Conservation (phyloP, 2,329 filamentous ascomycete genomes). For the Phialemonium atrogriseum region DNA sequence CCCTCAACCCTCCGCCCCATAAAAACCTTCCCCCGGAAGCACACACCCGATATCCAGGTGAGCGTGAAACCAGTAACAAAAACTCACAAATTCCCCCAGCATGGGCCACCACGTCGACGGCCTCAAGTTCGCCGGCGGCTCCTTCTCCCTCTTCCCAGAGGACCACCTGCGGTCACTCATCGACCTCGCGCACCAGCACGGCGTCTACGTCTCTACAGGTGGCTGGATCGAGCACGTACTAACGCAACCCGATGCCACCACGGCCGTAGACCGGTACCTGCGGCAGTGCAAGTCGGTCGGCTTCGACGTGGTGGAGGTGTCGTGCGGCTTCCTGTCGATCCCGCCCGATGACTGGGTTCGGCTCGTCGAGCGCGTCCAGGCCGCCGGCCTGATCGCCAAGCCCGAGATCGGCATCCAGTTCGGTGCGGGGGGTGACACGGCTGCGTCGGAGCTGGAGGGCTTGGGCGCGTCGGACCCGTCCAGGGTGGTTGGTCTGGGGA, state of each 20-base stretch:
- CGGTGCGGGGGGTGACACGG: constrained; percentile 45
- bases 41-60: background rate
- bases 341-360: constrained; percentile 45
- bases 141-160: constrained; percentile 42
- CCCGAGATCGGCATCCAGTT: constrained; percentile 50
- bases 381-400: constrained; percentile 40
- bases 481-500: constrained; percentile 39
- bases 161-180: constrained; percentile 34
- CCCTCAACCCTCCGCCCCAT: too few species aligned
- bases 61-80: background rate
- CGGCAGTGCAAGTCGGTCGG: constrained; percentile 41
- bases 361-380: constrained; percentile 35
- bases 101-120: constrained; percentile 47
- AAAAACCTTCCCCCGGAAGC: too few species aligned
- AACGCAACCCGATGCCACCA: constrained; percentile 32
- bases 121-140: constrained; percentile 45
- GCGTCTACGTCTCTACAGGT: constrained; percentile 45
- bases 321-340: constrained; percentile 43
- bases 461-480: constrained; percentile 39
- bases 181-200: constrained; percentile 38
- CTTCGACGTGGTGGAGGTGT: constrained; percentile 47
- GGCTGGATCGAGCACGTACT: constrained; percentile 47
- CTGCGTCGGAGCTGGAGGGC: constrained; percentile 33
- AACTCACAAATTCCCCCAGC: constrained; percentile 16
- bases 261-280: constrained; percentile 42